phyloP scores from a whole-genome alignment of 2,329 filamentous ascomycete genomes.

The Colletotrichum sp. region DNA sequence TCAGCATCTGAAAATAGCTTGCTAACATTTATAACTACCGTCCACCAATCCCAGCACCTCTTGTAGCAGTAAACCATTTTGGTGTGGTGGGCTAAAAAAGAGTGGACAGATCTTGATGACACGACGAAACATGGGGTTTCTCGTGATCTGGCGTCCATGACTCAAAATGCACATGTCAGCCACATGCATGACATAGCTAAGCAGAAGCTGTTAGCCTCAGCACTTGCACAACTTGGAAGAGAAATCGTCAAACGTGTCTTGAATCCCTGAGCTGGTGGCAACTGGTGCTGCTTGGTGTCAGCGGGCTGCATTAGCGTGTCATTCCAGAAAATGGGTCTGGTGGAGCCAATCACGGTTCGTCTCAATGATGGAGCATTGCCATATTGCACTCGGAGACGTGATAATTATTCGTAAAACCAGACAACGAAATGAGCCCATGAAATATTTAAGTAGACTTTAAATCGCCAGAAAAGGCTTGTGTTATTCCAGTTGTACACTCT shows the following conservation, averaged over 20 bases:
- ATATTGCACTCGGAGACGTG: background rate
- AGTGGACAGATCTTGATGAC: background rate
- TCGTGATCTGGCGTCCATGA: background rate
- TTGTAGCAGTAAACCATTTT: background rate
- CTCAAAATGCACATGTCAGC: background rate
- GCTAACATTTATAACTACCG: accelerated
- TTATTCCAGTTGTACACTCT: background rate
- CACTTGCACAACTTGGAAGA: background rate
- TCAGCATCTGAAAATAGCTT: background rate
- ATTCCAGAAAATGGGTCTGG: background rate
- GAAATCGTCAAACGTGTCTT: background rate
- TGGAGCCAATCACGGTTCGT: background rate
- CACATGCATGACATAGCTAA: background rate
- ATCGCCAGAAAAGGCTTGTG: background rate
- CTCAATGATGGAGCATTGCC: background rate
- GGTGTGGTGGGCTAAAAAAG: accelerated
- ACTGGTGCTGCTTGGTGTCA: background rate
- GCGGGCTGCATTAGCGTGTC: background rate
- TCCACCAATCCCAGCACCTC: background rate
- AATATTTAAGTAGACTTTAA: background rate
- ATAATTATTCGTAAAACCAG: background rate
- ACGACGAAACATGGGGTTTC: background rate
- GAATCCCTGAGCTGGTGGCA: background rate
- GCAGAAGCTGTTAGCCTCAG: background rate
- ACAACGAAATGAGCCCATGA: background rate